Evolutionary conservation across 805 yeast genomes (phyloP).

Genomic region (Zygosaccharomyces kombuchaensis): DNA sequence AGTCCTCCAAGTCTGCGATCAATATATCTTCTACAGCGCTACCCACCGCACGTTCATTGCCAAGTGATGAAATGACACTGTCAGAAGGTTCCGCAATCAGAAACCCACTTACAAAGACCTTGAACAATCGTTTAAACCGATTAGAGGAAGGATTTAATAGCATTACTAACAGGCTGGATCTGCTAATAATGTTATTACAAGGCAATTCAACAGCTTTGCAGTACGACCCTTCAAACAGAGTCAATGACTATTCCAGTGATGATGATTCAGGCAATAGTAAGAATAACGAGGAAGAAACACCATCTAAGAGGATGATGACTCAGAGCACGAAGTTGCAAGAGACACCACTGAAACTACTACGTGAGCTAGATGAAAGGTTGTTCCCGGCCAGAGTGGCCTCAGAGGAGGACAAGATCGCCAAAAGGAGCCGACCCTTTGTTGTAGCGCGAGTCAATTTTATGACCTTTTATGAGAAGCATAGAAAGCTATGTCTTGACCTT

Average conservation of each 20-base stretch:
- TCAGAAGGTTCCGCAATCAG: slow-evolving; percentile 1
- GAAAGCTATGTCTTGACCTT: slow-evolving; percentile 41
- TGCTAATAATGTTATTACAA: slow-evolving; percentile 19
- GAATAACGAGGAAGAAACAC: background rate
- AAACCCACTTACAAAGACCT: slow-evolving; percentile 10
- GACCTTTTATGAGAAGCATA: slow-evolving; percentile 43
- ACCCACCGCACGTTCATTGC: background rate
- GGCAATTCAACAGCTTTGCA: slow-evolving; percentile 12
- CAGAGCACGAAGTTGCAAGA: slow-evolving; percentile 26
- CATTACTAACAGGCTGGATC: slow-evolving; percentile 22
- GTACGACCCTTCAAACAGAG: background rate
- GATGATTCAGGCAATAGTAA: background rate
- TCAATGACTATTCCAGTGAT: background rate
- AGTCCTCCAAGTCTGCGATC: slow-evolving; percentile 12
- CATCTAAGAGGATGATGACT: background rate
- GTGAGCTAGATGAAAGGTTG: slow-evolving; percentile 38
- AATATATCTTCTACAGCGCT: background rate
- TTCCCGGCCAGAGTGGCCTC: slow-evolving; percentile 35
- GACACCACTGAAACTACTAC: slow-evolving; percentile 38
- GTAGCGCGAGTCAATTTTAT: slow-evolving; percentile 43
- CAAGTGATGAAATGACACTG: background rate
- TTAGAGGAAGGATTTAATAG: slow-evolving; percentile 27
- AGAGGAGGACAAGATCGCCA: slow-evolving; percentile 26
- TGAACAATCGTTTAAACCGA: slow-evolving; percentile 21
- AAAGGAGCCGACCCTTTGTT: slow-evolving; percentile 35